These are phyloP conservation scores for Triangularia setosa DNA, from an alignment of 2,329 filamentous ascomycete species.

Conservation along the genomic window DNA sequence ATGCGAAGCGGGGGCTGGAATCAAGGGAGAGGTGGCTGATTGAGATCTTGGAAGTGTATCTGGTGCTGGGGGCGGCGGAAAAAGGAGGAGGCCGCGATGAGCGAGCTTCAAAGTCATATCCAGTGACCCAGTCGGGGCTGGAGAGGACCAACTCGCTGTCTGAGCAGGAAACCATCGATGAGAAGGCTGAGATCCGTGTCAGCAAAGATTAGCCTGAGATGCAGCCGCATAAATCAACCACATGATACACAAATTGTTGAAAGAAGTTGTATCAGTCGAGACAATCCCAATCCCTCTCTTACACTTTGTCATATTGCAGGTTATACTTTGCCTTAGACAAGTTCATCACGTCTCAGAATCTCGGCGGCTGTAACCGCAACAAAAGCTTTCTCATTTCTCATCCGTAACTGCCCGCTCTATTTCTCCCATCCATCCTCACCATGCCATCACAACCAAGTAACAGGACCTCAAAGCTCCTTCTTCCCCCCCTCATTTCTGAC, in stretches of 20 bases:
- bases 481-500: background rate
- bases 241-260: too few relatives aligned
- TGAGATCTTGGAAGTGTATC: constrained; percentile 22
- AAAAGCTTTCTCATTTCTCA: background rate
- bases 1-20: constrained; percentile 15
- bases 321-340: background rate
- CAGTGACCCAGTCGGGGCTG: background rate
- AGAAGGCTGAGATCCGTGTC: background rate
- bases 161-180: background rate
- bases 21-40: constrained; percentile 23
- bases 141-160: background rate
- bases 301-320: too few relatives aligned
- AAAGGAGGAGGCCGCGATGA: background rate
- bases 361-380: background rate
- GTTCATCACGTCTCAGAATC: background rate
- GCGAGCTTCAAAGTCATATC: background rate
- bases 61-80: constrained; percentile 13
- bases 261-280: too few relatives aligned
- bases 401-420: background rate
- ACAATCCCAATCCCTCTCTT: too few relatives aligned
- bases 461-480: background rate
- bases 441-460: background rate
- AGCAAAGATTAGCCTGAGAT: background rate
- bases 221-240: too few relatives aligned
- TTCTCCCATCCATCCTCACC: background rate